Conservation (phyloP, 208 protist genomes). For the Trypanosoma scelopori region DNA sequence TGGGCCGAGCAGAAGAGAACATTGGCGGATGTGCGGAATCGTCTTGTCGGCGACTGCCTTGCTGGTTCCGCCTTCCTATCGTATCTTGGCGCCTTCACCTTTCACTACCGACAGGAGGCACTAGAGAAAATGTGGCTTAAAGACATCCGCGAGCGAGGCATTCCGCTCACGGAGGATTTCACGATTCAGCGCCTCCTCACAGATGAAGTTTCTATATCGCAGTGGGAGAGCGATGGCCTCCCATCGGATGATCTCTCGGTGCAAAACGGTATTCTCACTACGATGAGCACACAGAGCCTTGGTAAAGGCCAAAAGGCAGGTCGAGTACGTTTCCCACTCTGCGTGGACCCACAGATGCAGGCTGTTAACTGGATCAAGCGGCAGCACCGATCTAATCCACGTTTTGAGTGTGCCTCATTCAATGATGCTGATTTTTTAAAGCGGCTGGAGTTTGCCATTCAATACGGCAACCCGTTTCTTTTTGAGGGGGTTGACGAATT, state of each 20-base stretch:
- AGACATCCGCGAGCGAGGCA: constrained; percentile 84
- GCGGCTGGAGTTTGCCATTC: constrained; percentile 96
- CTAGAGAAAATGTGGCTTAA: constrained; percentile 90
- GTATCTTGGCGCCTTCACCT: constrained; percentile 98
- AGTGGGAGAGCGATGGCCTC: constrained; percentile 97
- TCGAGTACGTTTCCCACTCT: constrained; percentile 95
- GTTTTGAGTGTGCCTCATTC: constrained; percentile 95
- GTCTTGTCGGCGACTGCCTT: constrained; percentile 98
- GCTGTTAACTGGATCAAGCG: constrained; percentile 99
- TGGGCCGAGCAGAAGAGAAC: constrained; percentile 95
- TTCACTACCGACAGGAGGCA: constrained; percentile 94
- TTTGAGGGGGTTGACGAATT: constrained; percentile 99
- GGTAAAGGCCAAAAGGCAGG: constrained; percentile 76
- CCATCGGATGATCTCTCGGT: constrained; percentile 98
- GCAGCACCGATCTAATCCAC: constrained; percentile 89
- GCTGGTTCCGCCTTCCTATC: constrained; percentile 96
- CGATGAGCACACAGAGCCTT: constrained; percentile 81
- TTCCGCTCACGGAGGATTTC: constrained; percentile 93
- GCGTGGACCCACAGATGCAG: constrained; percentile 99
- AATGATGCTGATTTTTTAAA: constrained; percentile 97
- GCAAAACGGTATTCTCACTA: constrained; percentile 98
- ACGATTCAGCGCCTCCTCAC: constrained; percentile 93
- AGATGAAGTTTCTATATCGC: constrained; percentile 96
- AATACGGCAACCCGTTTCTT: constrained; percentile 97
- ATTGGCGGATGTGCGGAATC: constrained; percentile 78